Evolutionary conservation across 1,284 basidiomycete species (phyloP), one percentile per base, ranked within the genome.

Genomic region (Apiotrichum veenhuisii): DNA sequence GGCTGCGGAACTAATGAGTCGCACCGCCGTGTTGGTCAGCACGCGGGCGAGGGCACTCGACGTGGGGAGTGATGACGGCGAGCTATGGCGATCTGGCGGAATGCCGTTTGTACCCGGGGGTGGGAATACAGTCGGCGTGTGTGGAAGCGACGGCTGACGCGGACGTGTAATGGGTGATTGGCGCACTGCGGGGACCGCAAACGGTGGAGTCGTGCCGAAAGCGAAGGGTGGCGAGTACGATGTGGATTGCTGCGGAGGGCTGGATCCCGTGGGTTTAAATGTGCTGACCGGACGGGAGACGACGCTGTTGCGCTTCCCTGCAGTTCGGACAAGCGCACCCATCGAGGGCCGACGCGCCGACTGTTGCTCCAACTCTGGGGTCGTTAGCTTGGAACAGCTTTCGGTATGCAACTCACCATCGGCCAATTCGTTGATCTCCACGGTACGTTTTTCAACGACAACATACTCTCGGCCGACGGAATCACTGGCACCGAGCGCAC

Each of bases 21-120:
- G 92, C 73, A 92, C 88, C n/a, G 89, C 88, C 0, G 93, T 93
- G 41, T 91, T 82, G 64, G 84, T 92, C 50, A 97, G 80, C 0
- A 91, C 94, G 12, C 91, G 85, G 50, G 91, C 88, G 4, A 93
- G 82, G 0, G 89, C 87, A 57, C 88, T 89, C 11, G 70, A 67
- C 40, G 71, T 63, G 2, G 58, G 58, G 20, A 71, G 49, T n/a
- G 70, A 66, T 3, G 68, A 64, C 0, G 75, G 71, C 5, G 75
- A 73, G 15, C 69, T 17, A 56, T 46, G 52, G 23, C 62, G 55
- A 23, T 59, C 58, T 5, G 52, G 33, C 54, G 60, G 59, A 27
- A 62, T 58, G 14, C 52, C 57, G 25, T 59, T 58, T 17, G 57
- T n/a, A 4, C 54, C 51, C n/a, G 62, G 49, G 0, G 72, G 70